phyloP scores from a whole-genome alignment of 495 filamentous ascomycete species.

The Penicillium fimorum region DNA sequence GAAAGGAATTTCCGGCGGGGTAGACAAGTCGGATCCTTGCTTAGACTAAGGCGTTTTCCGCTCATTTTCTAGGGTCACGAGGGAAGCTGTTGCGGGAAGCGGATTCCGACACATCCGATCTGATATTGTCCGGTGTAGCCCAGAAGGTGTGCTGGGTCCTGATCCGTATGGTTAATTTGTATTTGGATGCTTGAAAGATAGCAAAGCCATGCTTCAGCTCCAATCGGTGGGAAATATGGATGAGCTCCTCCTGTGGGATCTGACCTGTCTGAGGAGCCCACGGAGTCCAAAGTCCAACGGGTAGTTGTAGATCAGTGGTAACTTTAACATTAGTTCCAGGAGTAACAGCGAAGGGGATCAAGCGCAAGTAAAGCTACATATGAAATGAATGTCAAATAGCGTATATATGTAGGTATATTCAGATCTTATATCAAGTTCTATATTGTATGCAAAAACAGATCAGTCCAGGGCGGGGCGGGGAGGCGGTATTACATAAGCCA shows the following conservation, averaged over 20 bases:
- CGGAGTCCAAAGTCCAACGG: background rate
- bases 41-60: background rate
- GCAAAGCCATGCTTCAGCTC: background rate
- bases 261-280: constrained; percentile 1
- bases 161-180: constrained; percentile 2
- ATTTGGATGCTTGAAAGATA: background rate
- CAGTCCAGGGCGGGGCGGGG: background rate
- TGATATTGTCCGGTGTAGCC: background rate
- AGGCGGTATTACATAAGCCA: constrained; percentile 8
- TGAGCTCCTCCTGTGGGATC: background rate
- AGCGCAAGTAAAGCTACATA: background rate
- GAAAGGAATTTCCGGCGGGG: constrained; percentile 4
- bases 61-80: background rate
- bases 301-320: constrained; percentile 5
- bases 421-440: background rate
- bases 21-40: constrained; percentile 1
- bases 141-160: background rate
- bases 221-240: constrained; percentile 8
- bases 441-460: background rate
- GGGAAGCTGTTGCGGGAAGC: constrained; percentile 4
- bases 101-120: constrained; percentile 6
- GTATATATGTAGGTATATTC: background rate
- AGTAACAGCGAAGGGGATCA: background rate
- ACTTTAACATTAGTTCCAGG: background rate
- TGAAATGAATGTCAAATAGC: background rate